Evolutionary conservation across 164 flowering plant genomes (phyloP).

Genomic region (Paratinospora sagittata): DNA sequence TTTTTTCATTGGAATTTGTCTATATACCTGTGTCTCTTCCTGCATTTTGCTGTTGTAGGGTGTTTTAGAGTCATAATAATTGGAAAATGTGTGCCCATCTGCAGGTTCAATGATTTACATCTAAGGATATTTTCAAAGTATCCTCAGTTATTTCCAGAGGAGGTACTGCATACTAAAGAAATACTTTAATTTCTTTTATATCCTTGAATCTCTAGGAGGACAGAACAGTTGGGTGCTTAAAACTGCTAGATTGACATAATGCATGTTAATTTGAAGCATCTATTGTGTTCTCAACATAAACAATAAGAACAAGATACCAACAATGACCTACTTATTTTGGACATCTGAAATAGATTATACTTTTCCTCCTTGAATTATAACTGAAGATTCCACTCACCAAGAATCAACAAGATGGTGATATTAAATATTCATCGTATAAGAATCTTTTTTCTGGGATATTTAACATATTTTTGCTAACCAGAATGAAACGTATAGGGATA

Average conservation of each 20-base stretch:
- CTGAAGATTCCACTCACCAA: too few relatives aligned
- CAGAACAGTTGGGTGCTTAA: background rate
- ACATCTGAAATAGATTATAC: background rate
- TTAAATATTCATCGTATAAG: too few relatives aligned
- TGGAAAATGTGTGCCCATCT: conserved; percentile 12
- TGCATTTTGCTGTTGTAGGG: background rate
- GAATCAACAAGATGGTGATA: too few relatives aligned
- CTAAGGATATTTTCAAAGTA: conserved; percentile 79
- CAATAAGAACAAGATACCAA: background rate
- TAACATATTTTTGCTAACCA: too few relatives aligned
- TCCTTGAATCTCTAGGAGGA: background rate
- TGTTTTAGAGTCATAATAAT: background rate
- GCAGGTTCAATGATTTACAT: conserved; percentile 82
- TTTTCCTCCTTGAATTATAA: background rate
- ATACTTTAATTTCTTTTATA: background rate
- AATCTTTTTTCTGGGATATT: too few relatives aligned
- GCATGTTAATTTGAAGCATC: background rate
- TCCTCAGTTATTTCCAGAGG: conserved; percentile 80
- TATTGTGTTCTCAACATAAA: background rate
- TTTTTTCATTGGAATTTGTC: background rate
- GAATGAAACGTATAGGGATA: too few relatives aligned
- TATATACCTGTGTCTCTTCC: background rate
- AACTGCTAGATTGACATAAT: background rate
- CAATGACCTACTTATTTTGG: background rate
- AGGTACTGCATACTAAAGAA: conserved; percentile 41